Percentiles rank a stretch among this genome's conserved stretches.
phyloP scores from a whole-genome alignment of 2,329 filamentous ascomycete genomes.

The Diaporthe sp. region DNA sequence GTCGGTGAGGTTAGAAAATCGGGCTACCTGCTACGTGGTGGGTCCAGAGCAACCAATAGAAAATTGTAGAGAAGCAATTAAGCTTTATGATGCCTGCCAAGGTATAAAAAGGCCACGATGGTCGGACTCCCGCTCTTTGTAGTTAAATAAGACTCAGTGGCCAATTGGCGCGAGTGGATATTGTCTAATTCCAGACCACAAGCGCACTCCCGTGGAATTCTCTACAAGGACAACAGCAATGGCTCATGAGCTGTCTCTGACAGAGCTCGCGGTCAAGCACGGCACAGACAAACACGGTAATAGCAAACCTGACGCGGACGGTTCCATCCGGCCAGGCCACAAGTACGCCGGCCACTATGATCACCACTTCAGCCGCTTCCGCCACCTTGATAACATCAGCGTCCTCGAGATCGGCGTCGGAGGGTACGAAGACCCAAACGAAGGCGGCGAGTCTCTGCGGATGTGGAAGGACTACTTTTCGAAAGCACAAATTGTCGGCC shows the following conservation, averaged over 20 bases:
- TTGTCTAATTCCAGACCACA: background rate
- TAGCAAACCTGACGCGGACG: background rate
- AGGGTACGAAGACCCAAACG: background rate
- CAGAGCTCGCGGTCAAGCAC: background rate
- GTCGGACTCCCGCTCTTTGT: no score
- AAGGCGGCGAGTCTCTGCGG: background rate
- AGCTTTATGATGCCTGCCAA: background rate
- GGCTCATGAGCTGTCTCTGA: background rate
- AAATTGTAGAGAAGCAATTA: background rate
- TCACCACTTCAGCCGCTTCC: background rate
- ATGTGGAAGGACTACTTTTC: constrained; percentile 1
- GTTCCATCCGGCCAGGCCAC: background rate
- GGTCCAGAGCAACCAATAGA: background rate
- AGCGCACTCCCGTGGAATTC: no score
- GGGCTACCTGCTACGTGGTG: no score
- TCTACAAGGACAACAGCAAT: background rate
- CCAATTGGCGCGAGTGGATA: no score
- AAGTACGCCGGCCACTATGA: background rate
- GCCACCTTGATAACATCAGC: background rate
- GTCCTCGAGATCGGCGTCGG: background rate
- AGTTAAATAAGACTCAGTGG: no score
- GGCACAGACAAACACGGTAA: constrained; percentile 3
- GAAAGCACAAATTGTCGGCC: background rate
- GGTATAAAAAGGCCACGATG: background rate
- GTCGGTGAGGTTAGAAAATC: no score